Percentiles rank a stretch among this genome's conserved stretches.
These are phyloP conservation scores for Galeopsis tetrahit DNA, from an alignment of 257 asterid species.

Conservation along the genomic window DNA sequence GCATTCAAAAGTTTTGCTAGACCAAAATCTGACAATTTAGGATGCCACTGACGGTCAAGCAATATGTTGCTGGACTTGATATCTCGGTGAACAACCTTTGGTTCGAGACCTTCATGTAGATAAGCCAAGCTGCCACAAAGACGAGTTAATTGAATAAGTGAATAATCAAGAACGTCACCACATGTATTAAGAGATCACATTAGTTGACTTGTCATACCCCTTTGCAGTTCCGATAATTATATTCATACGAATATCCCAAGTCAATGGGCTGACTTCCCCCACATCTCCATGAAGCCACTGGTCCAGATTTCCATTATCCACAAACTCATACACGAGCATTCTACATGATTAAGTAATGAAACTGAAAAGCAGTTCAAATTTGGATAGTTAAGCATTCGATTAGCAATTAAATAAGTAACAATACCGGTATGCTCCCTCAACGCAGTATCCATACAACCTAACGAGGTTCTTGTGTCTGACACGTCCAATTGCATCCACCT, in stretches of 20 bases:
- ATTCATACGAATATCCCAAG: conserved; percentile 91
- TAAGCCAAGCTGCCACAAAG: conserved; percentile 75
- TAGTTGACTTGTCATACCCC: conserved; percentile 57
- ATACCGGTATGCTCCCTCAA: conserved; percentile 98
- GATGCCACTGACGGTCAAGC: conserved; percentile 91
- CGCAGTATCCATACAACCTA: conserved; percentile 89
- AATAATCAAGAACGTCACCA: not conserved
- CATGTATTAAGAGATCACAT: conserved; percentile 21
- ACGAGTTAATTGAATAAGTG: conserved; percentile 21
- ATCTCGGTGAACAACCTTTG: conserved; percentile 99
- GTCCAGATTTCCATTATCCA: conserved; percentile 93
- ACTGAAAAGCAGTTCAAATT: conserved; percentile 31
- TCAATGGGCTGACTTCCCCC: conserved; percentile 90
- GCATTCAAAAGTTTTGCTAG: conserved; percentile 93
- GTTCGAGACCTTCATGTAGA: conserved; percentile 97
- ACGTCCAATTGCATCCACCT: conserved; percentile 96
- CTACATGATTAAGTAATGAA: conserved; percentile 39
- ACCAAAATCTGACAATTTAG: conserved; percentile 94
- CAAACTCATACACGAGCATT: conserved; percentile 96
- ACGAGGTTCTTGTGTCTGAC: conserved; percentile 99
- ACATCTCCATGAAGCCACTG: conserved; percentile 99
- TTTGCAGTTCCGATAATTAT: conserved; percentile 85
- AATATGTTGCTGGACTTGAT: conserved; percentile 92
- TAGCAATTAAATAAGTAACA: conserved; percentile 18
- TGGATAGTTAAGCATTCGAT: conserved; percentile 8